Conservation (phyloP, 805 yeast species). For the Maudiozyma bulderi region DNA sequence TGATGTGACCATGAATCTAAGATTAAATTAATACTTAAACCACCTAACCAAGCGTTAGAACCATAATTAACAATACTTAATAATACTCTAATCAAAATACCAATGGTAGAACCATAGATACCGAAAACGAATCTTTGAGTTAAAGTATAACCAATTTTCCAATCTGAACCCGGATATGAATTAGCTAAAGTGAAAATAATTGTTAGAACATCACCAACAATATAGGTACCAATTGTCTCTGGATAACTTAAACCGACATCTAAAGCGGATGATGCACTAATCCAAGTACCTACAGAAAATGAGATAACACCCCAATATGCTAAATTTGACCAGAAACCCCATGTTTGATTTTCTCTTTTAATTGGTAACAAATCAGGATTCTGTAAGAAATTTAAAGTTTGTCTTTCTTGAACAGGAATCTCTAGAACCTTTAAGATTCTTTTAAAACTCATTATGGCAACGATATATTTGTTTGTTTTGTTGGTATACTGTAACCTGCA, state of each 20-base stretch:
- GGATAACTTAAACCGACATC: constrained; percentile 37
- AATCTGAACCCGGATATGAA: constrained; percentile 40
- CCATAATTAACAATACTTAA: constrained; percentile 42
- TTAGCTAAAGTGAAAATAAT: constrained; percentile 36
- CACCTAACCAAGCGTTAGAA: constrained; percentile 38
- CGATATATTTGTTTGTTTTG: not conserved
- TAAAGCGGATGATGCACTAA: constrained; percentile 37
- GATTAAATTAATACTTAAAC: constrained; percentile 31
- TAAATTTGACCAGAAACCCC: constrained; percentile 33
- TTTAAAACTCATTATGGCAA: not conserved
- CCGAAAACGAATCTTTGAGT: constrained; percentile 41
- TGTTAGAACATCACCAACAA: constrained; percentile 40
- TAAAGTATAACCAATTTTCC: constrained; percentile 41
- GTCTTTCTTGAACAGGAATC: constrained; percentile 26
- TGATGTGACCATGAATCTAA: constrained; percentile 34
- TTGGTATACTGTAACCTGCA: not conserved
- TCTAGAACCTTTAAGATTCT: constrained; percentile 16
- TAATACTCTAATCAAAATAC: constrained; percentile 34
- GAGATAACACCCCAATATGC: constrained; percentile 39
- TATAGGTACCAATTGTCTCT: constrained; percentile 37
- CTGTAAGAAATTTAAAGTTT: constrained; percentile 23
- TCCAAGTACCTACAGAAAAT: constrained; percentile 38
- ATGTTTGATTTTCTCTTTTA: constrained; percentile 23
- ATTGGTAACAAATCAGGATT: constrained; percentile 30
- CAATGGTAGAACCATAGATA: constrained; percentile 35